Evolutionary conservation across 1,284 basidiomycete species (phyloP).

Genomic region (Clitocybe nebularis): DNA sequence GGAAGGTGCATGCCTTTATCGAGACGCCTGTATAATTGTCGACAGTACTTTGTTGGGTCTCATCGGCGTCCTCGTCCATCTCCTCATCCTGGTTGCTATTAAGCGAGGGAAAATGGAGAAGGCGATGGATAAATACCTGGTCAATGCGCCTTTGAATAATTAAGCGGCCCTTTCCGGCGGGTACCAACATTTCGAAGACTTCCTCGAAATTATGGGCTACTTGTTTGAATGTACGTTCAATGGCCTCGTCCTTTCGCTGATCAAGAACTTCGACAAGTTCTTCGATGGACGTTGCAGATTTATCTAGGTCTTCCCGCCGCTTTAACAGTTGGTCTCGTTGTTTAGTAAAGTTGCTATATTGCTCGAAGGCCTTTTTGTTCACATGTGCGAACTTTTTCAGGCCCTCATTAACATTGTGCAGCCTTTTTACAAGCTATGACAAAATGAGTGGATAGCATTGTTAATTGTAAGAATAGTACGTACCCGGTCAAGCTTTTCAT

Average conservation of each 20-base stretch:
- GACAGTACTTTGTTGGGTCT: constrained; percentile 70
- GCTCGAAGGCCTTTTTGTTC: constrained; percentile 99
- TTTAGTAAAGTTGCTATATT: constrained; percentile 97
- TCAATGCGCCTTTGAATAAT: constrained; percentile 91
- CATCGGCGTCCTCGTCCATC: constrained; percentile 62
- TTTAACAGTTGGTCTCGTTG: constrained; percentile 89
- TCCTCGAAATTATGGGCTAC: constrained; percentile 96
- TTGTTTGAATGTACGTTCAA: constrained; percentile 97
- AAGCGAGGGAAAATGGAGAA: background rate
- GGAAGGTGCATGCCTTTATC: constrained; percentile 63
- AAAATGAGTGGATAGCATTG: constrained; percentile 4
- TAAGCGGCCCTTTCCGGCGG: constrained; percentile 85
- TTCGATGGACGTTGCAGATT: constrained; percentile 85
- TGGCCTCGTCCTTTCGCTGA: constrained; percentile 97
- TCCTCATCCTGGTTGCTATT: constrained; percentile 56
- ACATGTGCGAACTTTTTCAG: constrained; percentile 97
- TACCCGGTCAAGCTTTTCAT: constrained; percentile 79
- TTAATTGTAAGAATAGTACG: constrained; percentile 20
- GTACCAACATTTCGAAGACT: constrained; percentile 97
- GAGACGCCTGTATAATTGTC: constrained; percentile 97
- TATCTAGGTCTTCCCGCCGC: constrained; percentile 87
- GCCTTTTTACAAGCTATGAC: constrained; percentile 78
- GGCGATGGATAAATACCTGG: constrained; percentile 45
- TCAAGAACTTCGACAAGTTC: constrained; percentile 96
- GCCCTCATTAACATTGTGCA: constrained; percentile 88